Evolutionary conservation across 1,139 yeast species (phyloP).

Genomic region (Blastobotrys buckinghamii): DNA sequence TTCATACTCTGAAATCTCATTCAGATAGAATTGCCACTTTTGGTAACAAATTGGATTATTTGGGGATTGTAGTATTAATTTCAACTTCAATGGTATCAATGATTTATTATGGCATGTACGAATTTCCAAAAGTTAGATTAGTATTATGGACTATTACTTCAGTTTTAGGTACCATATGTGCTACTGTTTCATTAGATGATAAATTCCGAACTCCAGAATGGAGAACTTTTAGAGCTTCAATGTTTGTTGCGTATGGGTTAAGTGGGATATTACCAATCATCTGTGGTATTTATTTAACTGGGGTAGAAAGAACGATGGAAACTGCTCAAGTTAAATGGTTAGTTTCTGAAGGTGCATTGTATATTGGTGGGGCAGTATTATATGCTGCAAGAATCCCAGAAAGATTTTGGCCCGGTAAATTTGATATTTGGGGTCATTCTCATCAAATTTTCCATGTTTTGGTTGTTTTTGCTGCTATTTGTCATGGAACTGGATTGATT

Average conservation of each 20-base stretch:
- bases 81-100: conserved; percentile 70
- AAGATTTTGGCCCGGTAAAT: conserved; percentile 55
- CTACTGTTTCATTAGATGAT: conserved; percentile 57
- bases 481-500: conserved; percentile 66
- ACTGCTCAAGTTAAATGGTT: conserved; percentile 60
- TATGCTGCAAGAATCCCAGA: conserved; percentile 83
- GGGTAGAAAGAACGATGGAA: conserved; percentile 42
- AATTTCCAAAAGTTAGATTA: conserved; percentile 34
- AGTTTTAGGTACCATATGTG: conserved; percentile 55
- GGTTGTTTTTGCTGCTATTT: conserved; percentile 75
- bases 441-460: conserved; percentile 83
- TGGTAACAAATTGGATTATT: conserved; percentile 80
- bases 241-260: conserved; percentile 78
- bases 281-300: conserved; percentile 43
- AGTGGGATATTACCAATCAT: conserved; percentile 70
- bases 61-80: conserved; percentile 77
- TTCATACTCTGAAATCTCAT: conserved; percentile 75
- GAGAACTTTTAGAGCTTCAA: conserved; percentile 69
- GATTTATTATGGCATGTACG: conserved; percentile 49
- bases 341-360: conserved; percentile 61
- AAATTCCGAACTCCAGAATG: conserved; percentile 63
- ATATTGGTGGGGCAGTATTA: conserved; percentile 70
- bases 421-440: conserved; percentile 74
- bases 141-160: conserved; percentile 47
- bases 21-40: conserved; percentile 53